phyloP scores from a whole-genome alignment of 225 moss, liverwort and hornwort species.

The Asterella californica region DNA sequence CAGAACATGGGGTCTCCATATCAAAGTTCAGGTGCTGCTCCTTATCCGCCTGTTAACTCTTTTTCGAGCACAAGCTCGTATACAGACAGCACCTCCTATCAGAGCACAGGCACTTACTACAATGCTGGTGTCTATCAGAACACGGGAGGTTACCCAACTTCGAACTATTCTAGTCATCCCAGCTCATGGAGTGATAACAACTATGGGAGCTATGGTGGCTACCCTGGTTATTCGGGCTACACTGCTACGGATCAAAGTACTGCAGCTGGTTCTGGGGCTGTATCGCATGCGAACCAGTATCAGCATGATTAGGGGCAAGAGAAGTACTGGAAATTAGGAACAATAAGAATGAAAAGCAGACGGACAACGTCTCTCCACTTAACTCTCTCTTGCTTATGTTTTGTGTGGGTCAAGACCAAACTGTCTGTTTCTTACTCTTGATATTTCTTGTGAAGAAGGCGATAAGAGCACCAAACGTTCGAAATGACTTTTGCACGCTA shows the following conservation, averaged over 20 bases:
- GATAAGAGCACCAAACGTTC: too few relatives aligned
- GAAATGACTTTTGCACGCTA: too few relatives aligned
- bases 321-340: too few relatives aligned
- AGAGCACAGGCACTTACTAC: slow-evolving; percentile 67
- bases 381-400: too few relatives aligned
- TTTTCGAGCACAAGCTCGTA: slow-evolving; percentile 64
- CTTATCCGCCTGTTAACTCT: slow-evolving; percentile 52
- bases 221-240: slow-evolving; percentile 62
- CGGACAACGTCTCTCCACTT: too few relatives aligned
- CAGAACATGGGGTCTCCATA: slow-evolving; percentile 61
- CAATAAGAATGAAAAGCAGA: too few relatives aligned
- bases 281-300: slow-evolving; percentile 48
- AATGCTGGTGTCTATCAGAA: slow-evolving; percentile 67
- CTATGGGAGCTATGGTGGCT: slow-evolving; percentile 64
- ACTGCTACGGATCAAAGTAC: slow-evolving; percentile 38
- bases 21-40: slow-evolving; percentile 53
- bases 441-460: too few relatives aligned
- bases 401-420: too few relatives aligned
- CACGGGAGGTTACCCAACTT: slow-evolving; percentile 59
- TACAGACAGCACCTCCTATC: slow-evolving; percentile 57
- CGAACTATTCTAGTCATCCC: slow-evolving; percentile 60
- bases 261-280: slow-evolving; percentile 37
- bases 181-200: slow-evolving; percentile 70
- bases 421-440: too few relatives aligned
- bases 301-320: slow-evolving; percentile 69